A percentile compares a stretch with the other conserved stretches of the same genome.
Evolutionary conservation across 495 filamentous ascomycete species (phyloP).

Genomic region (Elasticomyces elasticus): DNA sequence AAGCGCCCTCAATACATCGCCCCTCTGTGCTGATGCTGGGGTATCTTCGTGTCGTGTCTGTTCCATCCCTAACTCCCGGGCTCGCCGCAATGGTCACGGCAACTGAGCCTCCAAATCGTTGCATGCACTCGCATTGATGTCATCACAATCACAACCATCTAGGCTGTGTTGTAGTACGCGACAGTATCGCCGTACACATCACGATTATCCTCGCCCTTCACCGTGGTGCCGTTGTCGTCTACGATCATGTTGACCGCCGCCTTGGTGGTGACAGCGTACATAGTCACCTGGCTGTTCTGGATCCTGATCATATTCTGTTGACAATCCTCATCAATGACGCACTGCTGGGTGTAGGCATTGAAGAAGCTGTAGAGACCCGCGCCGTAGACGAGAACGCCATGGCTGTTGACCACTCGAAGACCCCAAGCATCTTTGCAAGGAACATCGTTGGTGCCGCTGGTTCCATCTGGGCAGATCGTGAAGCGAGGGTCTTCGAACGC

Average conservation of each 20-base stretch:
- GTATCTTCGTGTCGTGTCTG: not conserved
- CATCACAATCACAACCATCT: not conserved
- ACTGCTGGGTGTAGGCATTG: conserved; percentile 42
- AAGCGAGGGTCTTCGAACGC: conserved; percentile 33
- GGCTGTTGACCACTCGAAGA: conserved; percentile 34
- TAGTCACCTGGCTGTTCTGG: conserved; percentile 40
- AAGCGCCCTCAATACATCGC: not conserved
- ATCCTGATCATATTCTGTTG: conserved; percentile 45
- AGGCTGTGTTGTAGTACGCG: conserved; percentile 10
- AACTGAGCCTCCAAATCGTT: not conserved
- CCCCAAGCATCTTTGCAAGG: conserved; percentile 43
- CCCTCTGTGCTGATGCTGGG: not conserved
- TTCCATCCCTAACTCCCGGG: not conserved
- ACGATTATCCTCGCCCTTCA: conserved; percentile 29
- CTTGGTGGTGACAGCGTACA: conserved; percentile 31
- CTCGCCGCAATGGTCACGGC: not conserved
- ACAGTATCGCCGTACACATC: conserved; percentile 29
- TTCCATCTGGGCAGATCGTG: conserved; percentile 25
- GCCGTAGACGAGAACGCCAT: conserved; percentile 38
- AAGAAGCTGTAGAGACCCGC: conserved; percentile 73
- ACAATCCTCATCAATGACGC: conserved; percentile 38
- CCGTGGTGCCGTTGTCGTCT: conserved; percentile 8
- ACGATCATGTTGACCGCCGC: conserved; percentile 25
- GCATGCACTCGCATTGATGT: not conserved
- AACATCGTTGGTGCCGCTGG: conserved; percentile 25